Evolutionary conservation across 1,284 basidiomycete genomes (phyloP).

Genomic region (Peniophora sp.): DNA sequence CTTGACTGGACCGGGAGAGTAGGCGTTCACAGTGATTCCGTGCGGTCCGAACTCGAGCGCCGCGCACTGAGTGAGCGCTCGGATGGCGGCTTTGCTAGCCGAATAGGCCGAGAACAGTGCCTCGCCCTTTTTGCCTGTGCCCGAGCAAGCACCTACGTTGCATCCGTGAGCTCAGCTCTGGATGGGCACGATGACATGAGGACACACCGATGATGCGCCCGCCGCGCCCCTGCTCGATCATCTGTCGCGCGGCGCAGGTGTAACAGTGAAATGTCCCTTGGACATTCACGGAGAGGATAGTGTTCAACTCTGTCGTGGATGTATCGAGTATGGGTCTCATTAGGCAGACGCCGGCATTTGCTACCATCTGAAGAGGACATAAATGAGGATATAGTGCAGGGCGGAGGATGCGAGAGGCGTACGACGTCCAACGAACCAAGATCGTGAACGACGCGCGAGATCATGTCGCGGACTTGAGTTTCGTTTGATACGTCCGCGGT

Average conservation of each 20-base stretch:
- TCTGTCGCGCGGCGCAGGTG: slow-evolving; percentile 20
- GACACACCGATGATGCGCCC: slow-evolving; percentile 20
- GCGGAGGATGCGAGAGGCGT: not conserved
- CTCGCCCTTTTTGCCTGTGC: slow-evolving; percentile 9
- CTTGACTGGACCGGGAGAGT: slow-evolving; percentile 26
- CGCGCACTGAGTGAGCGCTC: slow-evolving; percentile 20
- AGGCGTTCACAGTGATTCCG: slow-evolving; percentile 32
- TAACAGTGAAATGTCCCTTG: slow-evolving; percentile 18
- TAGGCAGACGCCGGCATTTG: not conserved
- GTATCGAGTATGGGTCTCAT: slow-evolving; percentile 2
- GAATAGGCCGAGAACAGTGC: slow-evolving; percentile 9
- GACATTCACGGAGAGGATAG: slow-evolving; percentile 10
- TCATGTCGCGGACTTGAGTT: not conserved
- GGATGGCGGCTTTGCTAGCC: not conserved
- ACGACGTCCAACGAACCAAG: slow-evolving; percentile 3
- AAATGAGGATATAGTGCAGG: not conserved
- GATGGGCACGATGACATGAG: not conserved
- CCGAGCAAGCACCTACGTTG: slow-evolving; percentile 4
- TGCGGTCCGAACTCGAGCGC: slow-evolving; percentile 25
- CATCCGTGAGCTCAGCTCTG: not conserved
- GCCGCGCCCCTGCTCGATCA: slow-evolving; percentile 22
- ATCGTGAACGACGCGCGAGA: not conserved
- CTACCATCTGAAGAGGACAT: not conserved
- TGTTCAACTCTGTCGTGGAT: slow-evolving; percentile 9
- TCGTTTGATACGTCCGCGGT: not conserved